Evolutionary conservation across 768 basidiomycete genomes (phyloP).

Genomic region (Tylopilus rubrobrunneus): DNA sequence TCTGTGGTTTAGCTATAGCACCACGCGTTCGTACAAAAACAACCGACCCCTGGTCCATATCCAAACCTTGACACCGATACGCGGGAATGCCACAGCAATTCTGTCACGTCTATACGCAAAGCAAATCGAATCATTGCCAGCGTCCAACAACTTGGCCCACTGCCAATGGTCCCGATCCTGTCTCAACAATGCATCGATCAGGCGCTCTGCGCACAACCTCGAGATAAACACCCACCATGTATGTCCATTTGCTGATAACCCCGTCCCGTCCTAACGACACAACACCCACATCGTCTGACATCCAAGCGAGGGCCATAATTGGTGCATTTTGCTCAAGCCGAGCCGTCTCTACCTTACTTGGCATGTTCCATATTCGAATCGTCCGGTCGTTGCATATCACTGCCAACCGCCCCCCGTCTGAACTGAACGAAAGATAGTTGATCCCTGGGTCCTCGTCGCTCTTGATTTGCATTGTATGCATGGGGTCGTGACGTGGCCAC

Average conservation of each 20-base stretch:
- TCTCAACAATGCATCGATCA: not conserved
- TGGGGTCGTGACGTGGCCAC: constrained; percentile 48
- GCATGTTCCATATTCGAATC: constrained; percentile 60
- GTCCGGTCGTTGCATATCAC: constrained; percentile 58
- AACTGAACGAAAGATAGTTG: constrained; percentile 45
- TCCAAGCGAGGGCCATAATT: constrained; percentile 53
- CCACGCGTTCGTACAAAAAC: not conserved
- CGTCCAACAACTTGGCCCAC: too few relatives aligned
- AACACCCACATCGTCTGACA: constrained; percentile 53
- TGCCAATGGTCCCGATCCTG: constrained; percentile 46
- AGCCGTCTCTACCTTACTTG: constrained; percentile 47
- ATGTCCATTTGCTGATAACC: constrained; percentile 55
- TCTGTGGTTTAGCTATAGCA: constrained; percentile 1
- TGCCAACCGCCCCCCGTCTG: constrained; percentile 54
- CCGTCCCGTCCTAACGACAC: constrained; percentile 56
- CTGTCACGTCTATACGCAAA: constrained; percentile 54
- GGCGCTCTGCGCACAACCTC: too few relatives aligned
- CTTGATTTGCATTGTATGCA: constrained; percentile 36
- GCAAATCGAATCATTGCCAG: constrained; percentile 44
- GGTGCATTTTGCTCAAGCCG: constrained; percentile 50
- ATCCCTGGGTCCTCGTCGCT: constrained; percentile 48
- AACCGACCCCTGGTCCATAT: constrained; percentile 50
- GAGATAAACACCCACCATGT: constrained; percentile 38
- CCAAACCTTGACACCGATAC: constrained; percentile 64
- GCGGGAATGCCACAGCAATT: constrained; percentile 60